Base-by-base conservation (phyloP, 1,139 yeast genomes). In the Protomyces macrosporus region DNA sequence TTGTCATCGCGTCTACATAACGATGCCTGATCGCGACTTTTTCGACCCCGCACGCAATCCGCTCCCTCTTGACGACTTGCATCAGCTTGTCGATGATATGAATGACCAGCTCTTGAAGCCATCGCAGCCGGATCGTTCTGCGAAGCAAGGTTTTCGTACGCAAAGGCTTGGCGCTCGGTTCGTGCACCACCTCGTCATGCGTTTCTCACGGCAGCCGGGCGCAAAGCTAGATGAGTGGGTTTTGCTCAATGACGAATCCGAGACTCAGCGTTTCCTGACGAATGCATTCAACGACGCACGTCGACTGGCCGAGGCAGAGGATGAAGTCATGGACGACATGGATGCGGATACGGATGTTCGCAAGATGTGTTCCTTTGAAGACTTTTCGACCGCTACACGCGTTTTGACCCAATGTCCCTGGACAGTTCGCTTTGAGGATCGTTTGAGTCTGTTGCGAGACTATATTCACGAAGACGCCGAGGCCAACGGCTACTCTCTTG, bases 371-470 rank as follows among this genome's bases (percentile, higher is more conserved):
- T 23, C 23, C 23, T 23, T 23, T 23, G 23, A 23, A 23, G 23
- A 23, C 2, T 23, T 23, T 2, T 23, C 23, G 23, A 23, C 23
- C 23, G 23, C 23, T 23, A 23, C 40, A 68, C 37, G 16, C 66
- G 32, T 45, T 37, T 53, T 66, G 5, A 79, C 82, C 2, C 81
- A 83, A 62, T 77, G 85, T 2, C 97, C 98, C 0, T 91, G 88
- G 72, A 86, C 90, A 75, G 78, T 91, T 30, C 84, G 89, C 0
- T 93, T 93, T 72, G 80, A 81, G 34, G 82, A 83, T 50, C 78
- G 98, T 61, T 96, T 90, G 0, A 80, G 79, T 63, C 79, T 89
- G 0, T 88, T 93, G 71, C 90, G 86, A 67, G 74, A 77, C n/a
- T 76, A 88, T 63, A 82, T 88, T 55, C 81, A 78, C 6, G 68